Evolutionary conservation across 495 filamentous ascomycete genomes (phyloP), one percentile per base, ranked within the genome.

Genomic region (Lasiosphaeria hispida): DNA sequence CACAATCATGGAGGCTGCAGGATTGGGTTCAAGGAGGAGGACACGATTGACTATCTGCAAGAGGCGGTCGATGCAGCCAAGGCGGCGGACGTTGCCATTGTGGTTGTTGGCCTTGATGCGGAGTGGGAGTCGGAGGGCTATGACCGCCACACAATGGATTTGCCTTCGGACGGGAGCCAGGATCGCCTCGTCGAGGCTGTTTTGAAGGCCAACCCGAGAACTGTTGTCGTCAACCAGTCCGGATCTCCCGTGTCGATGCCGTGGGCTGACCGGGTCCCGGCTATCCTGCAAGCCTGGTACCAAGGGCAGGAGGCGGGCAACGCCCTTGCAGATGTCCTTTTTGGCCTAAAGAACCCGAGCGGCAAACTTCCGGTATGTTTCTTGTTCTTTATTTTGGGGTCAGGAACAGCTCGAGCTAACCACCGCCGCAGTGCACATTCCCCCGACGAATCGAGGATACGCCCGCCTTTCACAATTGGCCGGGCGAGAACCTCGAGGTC

Each of bases 111-210:
- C 3, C 77, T 95, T 11, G 89, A 90, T 64, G 82, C 80, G 42
- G 91, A 96, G 67, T 95, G 91, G 91, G 91, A 95, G 68, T 90
- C 87, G 14, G 91, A 95, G 57, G 91, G 91, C 18, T 86, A 90
- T 59, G 90, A 95, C 69, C 82, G 90, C n/a, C 80, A 86, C 53
- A 84, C 83, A 52, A 92, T 94, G 89, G 86, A 91, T 61, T 79
- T 95, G 9, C 90, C 90, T 5, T 73, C 69, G 33, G 76, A 81
- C 55, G 86, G 86, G 1, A 85, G 83, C 64, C 89, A 87, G 66
- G 89, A 96, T 65, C 81, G 85, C 30, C 76, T 96, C 23, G 83
- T 94, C 63, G 77, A 82, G 43, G 83, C 82, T 11, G 84, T 94
- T 2, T 75, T 89, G 7, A 74, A 77, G 11, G 89, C 83, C 1